These are phyloP conservation scores for Musa balbisiana DNA, from an alignment of 202 grass and related monocot species.

Conservation along the genomic window DNA sequence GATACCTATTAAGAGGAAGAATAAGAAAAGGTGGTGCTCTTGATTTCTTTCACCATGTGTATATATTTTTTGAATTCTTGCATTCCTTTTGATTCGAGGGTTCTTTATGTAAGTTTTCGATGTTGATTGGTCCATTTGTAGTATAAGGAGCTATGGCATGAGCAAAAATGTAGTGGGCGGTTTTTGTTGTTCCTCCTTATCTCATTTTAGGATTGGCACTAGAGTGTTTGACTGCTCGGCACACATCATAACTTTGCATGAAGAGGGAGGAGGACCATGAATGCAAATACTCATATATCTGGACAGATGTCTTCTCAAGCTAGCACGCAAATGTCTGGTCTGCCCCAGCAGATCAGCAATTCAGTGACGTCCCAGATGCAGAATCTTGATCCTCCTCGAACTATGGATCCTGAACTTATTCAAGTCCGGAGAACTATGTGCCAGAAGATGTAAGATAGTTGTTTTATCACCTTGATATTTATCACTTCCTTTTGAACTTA, in stretches of 20 bases:
- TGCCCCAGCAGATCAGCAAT: slow-evolving; percentile 1
- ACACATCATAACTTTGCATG: neutral
- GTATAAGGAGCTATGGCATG: neutral
- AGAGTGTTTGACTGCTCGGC: neutral
- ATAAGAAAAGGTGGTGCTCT: neutral
- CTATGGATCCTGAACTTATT: neutral
- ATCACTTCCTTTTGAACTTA: neutral
- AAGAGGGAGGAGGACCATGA: neutral
- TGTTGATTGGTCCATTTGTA: neutral
- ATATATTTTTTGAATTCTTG: neutral
- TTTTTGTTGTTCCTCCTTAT: neutral
- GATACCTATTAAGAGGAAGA: neutral
- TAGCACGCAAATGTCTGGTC: neutral
- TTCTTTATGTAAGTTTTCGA: neutral
- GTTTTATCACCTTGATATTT: neutral
- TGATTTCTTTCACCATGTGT: neutral
- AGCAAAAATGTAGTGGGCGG: neutral
- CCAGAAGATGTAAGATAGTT: slow-evolving; percentile 3
- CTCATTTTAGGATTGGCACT: neutral
- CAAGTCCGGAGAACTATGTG: neutral
- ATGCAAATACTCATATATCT: slow-evolving; percentile 1
- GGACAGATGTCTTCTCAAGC: slow-evolving; percentile 6
- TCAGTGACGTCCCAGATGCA: neutral
- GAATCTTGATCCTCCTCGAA: slow-evolving; percentile 7
- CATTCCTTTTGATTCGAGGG: neutral